These are phyloP conservation scores for Eucalyptus pauciflora DNA, from an alignment of 345 rosid species.

Conservation along the genomic window DNA sequence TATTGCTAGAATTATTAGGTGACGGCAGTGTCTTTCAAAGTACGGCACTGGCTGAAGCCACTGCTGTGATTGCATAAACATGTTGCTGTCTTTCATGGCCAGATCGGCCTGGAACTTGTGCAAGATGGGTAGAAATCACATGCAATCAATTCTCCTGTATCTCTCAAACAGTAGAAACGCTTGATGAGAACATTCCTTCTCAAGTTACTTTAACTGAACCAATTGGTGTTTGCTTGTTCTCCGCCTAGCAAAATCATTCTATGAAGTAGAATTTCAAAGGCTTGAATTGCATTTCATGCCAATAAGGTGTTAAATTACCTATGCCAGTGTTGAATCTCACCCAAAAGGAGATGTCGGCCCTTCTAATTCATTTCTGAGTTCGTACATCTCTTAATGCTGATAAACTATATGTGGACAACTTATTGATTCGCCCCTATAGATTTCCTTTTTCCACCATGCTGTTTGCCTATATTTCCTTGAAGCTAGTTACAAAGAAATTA, in stretches of 20 bases:
- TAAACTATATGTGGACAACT: not conserved
- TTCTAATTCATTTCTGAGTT: not conserved
- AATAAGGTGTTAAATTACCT: not conserved
- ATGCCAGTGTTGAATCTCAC: not conserved
- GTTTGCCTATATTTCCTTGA: not conserved
- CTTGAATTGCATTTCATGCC: not conserved
- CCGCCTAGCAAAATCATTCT: not conserved
- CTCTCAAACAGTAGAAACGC: not conserved
- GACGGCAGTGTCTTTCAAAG: not conserved
- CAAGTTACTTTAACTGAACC: not conserved
- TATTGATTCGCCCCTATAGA: not conserved
- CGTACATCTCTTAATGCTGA: not conserved
- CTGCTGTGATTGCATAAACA: not conserved
- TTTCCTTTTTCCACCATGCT: not conserved
- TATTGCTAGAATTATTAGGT: not conserved
- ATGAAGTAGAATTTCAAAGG: not conserved
- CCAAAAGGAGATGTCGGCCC: not conserved
- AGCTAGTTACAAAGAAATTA: not conserved
- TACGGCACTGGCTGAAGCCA: not conserved
- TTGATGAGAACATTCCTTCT: not conserved
- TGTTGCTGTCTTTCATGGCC: not conserved
- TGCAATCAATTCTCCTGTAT: not conserved
- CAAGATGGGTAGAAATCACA: not conserved
- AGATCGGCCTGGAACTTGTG: not conserved
- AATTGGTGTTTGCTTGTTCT: not conserved